A percentile compares a stretch with the other conserved stretches of the same genome.
Conservation (phyloP, 2,329 filamentous ascomycete species). For the Pseudocercospora fijiensis region DNA sequence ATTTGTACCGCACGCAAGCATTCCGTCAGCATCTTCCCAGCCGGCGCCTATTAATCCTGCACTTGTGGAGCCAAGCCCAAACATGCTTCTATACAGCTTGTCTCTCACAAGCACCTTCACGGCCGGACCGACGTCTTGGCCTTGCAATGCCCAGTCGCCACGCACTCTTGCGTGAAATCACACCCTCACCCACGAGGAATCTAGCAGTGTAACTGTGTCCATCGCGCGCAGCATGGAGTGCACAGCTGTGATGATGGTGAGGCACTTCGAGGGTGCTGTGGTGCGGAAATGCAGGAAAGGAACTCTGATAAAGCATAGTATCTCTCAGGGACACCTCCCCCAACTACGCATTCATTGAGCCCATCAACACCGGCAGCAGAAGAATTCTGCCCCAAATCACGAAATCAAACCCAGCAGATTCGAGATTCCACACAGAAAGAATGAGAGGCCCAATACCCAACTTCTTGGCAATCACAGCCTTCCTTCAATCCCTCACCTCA, state of each 20-base stretch:
- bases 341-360: background rate
- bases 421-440: background rate
- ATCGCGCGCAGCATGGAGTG: background rate
- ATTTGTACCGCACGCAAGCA: background rate
- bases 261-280: background rate
- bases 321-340: background rate
- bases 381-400: too few relatives aligned
- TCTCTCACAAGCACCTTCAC: background rate
- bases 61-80: background rate
- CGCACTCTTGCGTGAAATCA: background rate
- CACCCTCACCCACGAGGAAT: background rate
- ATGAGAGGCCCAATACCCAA: background rate
- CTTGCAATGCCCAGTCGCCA: background rate
- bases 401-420: background rate
- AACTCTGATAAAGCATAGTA: background rate
- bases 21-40: background rate
- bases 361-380: background rate
- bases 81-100: background rate
- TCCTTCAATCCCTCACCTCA: background rate
- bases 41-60: background rate
- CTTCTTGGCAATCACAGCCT: background rate
- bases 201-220: background rate
- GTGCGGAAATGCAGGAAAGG: background rate
- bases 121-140: background rate
- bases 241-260: background rate